Evolutionary conservation across 2,329 filamentous ascomycete species (phyloP).

Genomic region (Arthrobotrys conoides): DNA sequence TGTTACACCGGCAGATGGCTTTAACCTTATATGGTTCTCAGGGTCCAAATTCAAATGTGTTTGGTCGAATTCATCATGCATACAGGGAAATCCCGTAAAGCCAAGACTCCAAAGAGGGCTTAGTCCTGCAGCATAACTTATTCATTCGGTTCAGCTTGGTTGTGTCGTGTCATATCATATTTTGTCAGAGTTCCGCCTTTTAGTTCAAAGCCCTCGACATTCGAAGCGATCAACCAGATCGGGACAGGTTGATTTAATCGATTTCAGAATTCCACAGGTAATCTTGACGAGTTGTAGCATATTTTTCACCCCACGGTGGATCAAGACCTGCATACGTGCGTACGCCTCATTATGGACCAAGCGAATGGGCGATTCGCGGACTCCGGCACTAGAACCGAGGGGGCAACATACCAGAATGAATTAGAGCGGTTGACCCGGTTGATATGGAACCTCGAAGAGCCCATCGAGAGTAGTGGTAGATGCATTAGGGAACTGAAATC

Average conservation of each 20-base stretch:
- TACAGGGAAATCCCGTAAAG: constrained; percentile 43
- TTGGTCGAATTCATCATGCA: constrained; percentile 38
- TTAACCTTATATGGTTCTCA: constrained; percentile 54
- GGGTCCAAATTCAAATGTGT: constrained; percentile 25
- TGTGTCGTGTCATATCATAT: constrained; percentile 30
- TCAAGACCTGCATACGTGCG: constrained; percentile 3
- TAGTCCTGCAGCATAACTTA: constrained; percentile 40
- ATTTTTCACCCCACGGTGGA: constrained; percentile 23
- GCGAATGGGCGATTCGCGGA: constrained; percentile 54
- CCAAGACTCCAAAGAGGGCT: constrained; percentile 52
- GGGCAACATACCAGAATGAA: constrained; percentile 45
- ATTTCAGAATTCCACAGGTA: constrained; percentile 18
- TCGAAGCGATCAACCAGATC: constrained; percentile 40
- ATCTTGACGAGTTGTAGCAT: constrained; percentile 31
- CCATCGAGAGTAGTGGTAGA: constrained; percentile 47
- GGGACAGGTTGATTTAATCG: constrained; percentile 11
- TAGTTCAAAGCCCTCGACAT: constrained; percentile 17
- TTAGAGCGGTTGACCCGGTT: constrained; percentile 46
- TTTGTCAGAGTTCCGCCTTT: constrained; percentile 21
- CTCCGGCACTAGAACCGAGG: constrained; percentile 41
- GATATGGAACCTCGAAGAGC: constrained; percentile 52
- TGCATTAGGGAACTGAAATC: constrained; percentile 42
- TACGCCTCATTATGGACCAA: constrained; percentile 31
- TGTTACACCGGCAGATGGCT: constrained; percentile 40
- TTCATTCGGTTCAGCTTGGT: constrained; percentile 43